Base-by-base conservation (phyloP, 2,329 filamentous ascomycete genomes). In the Simplicillium aogashimaense region DNA sequence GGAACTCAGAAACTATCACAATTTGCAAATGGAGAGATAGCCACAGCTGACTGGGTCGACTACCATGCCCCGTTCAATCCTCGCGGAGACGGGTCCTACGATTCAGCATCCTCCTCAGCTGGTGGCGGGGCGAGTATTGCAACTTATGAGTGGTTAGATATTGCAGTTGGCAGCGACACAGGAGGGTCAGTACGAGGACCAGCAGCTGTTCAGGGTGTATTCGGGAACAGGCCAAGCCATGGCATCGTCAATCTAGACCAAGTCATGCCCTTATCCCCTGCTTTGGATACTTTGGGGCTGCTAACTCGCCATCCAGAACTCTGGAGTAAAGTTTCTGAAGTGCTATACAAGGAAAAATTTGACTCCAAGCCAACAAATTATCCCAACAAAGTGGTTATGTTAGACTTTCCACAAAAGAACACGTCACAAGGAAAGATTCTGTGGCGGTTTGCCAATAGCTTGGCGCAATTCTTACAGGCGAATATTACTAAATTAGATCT, bases 11-110 rank as follows among this genome's bases (percentile, higher is more conserved):
- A 67, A 47, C 61, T 63, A 1, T 60, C 60, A 2, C 65, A 70
- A 45, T 73, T 74, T 42, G 69, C 68, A 9, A 60, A 61, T 38
- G 55, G 57, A 2, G 58, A 61, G 46, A 52, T 48, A 1, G 65
- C 72, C 1, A 76, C 71, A 0, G 66, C 64, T 0, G 74, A 78
- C 44, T 63, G 59, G 57, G 56, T 64, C 4, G 60, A 64, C 43
- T 62, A 57, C 36, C 61, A 64, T 25, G 52, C 59, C 5, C 65
- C 65, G 0, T 67, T 65, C 50, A 67, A 67, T 45, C 62, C 64
- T 7, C 51, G 64, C 5, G 70, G 64, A 1, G 71, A 74, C 45
- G 64, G 66, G 1, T 71, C 70, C 36, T 61, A 67, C 43, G 56
- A 61, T 10, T 57, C 67, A 45, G 65, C 64, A 1, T 67, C 64